These are phyloP conservation scores for Candida bentonensis DNA, from an alignment of 805 yeast genomes.

Conservation along the genomic window DNA sequence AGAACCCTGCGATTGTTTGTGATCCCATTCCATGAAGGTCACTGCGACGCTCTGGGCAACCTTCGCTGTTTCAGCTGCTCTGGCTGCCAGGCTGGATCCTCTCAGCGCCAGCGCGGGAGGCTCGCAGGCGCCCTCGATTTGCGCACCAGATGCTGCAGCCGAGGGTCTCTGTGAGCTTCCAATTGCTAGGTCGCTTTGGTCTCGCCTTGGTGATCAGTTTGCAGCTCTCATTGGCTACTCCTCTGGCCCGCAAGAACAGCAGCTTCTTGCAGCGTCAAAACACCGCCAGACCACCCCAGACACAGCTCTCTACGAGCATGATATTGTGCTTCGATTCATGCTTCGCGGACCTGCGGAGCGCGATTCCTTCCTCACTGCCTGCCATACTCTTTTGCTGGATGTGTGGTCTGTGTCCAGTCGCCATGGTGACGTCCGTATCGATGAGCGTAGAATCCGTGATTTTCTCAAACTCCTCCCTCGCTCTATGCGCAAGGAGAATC, in stretches of 20 bases:
- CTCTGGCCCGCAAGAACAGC: conserved; percentile 7
- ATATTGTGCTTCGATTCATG: conserved; percentile 32
- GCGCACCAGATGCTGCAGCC: background rate
- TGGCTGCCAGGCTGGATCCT: no score
- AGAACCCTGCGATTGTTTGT: no score
- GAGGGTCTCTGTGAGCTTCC: background rate
- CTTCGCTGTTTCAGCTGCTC: no score
- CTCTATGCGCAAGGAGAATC: conserved; percentile 9
- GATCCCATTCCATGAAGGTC: no score
- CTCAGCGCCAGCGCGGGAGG: no score
- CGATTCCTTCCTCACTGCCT: conserved; percentile 11
- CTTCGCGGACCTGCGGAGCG: conserved; percentile 12
- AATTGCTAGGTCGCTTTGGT: background rate
- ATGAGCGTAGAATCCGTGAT: conserved; percentile 9
- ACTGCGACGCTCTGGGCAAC: no score
- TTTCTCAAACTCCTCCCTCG: conserved; percentile 13
- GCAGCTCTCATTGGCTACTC: background rate
- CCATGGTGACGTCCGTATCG: conserved; percentile 14
- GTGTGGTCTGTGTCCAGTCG: conserved; percentile 12
- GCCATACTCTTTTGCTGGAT: conserved; percentile 14
- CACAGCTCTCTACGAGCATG: conserved; percentile 27
- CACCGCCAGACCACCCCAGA: conserved; percentile 15
- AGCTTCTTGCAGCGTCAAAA: conserved; percentile 4
- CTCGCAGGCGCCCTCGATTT: background rate
- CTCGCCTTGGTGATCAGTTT: background rate